These are phyloP conservation scores for Ascochyta viciae-villosae DNA, from an alignment of 2,329 filamentous ascomycete species.

Conservation along the genomic window DNA sequence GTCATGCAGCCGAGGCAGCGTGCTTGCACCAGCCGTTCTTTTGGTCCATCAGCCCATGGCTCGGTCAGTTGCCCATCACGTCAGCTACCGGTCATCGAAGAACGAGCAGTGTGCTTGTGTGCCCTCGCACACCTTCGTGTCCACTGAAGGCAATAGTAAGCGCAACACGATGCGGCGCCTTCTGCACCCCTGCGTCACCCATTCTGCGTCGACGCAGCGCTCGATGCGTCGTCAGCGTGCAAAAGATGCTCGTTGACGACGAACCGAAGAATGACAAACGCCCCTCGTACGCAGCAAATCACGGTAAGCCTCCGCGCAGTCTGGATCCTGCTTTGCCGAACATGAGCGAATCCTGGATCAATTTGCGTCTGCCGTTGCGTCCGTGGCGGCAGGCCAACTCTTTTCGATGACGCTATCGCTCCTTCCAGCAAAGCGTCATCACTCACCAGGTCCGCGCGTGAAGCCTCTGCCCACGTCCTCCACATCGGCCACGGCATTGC, in stretches of 20 bases:
- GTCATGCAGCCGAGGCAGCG: conserved; percentile 1
- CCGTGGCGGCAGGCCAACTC: conserved; percentile 22
- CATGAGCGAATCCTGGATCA: conserved; percentile 20
- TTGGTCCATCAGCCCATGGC: conserved; percentile 2
- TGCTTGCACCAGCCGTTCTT: conserved; percentile 5
- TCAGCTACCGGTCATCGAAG: not conserved
- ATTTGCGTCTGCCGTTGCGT: conserved; percentile 15
- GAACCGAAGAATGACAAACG: conserved; percentile 7
- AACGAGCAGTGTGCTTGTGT: conserved; percentile 3
- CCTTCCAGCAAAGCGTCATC: conserved; percentile 23
- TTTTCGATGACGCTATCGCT: conserved; percentile 23
- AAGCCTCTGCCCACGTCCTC: conserved; percentile 27
- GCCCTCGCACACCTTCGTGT: not conserved
- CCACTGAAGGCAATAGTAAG: not conserved
- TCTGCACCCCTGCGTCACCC: conserved; percentile 1
- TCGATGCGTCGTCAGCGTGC: not conserved
- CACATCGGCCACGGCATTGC: conserved; percentile 39
- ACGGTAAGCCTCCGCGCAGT: conserved; percentile 10
- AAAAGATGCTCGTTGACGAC: not conserved
- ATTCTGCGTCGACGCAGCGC: not conserved
- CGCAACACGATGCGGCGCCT: not conserved
- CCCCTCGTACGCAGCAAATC: conserved; percentile 12
- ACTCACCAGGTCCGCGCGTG: conserved; percentile 25
- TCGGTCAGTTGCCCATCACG: conserved; percentile 1
- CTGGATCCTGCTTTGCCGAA: conserved; percentile 18